Conservation (phyloP, 768 basidiomycete species). For the Russula ochroleuca region DNA sequence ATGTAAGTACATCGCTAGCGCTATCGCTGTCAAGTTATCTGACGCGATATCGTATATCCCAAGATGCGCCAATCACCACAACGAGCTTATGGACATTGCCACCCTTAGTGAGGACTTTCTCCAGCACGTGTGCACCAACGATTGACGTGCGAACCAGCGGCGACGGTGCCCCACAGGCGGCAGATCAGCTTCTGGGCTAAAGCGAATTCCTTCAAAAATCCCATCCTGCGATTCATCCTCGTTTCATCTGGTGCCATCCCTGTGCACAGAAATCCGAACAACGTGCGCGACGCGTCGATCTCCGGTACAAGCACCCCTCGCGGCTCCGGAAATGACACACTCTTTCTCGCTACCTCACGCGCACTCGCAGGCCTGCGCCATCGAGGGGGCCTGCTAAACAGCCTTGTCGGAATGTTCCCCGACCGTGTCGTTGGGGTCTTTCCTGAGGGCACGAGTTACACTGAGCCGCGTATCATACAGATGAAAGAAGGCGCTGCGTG, state of each 20-base stretch:
- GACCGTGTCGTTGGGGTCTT: constrained; percentile 75
- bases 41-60: constrained; percentile 33
- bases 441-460: constrained; percentile 93
- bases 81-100: constrained; percentile 63
- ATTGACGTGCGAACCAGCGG: constrained; percentile 44
- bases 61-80: constrained; percentile 45
- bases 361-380: constrained; percentile 67
- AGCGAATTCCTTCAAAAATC: constrained; percentile 77
- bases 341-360: constrained; percentile 89
- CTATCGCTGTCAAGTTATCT: not conserved
- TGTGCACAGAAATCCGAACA: constrained; percentile 89
- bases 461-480: constrained; percentile 88
- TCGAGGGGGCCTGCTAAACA: constrained; percentile 13
- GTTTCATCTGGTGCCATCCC: constrained; percentile 90
- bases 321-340: constrained; percentile 25
- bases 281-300: constrained; percentile 54
- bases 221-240: constrained; percentile 65
- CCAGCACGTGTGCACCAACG: not conserved
- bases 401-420: constrained; percentile 11
- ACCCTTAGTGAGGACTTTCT: constrained; percentile 37
- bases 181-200: constrained; percentile 93
- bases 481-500: constrained; percentile 94
- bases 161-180: constrained; percentile 73
- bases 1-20: constrained; percentile 54
- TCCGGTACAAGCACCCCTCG: not conserved